Conservation (phyloP, 2,329 filamentous ascomycete genomes). For the Xylaria sp. region DNA sequence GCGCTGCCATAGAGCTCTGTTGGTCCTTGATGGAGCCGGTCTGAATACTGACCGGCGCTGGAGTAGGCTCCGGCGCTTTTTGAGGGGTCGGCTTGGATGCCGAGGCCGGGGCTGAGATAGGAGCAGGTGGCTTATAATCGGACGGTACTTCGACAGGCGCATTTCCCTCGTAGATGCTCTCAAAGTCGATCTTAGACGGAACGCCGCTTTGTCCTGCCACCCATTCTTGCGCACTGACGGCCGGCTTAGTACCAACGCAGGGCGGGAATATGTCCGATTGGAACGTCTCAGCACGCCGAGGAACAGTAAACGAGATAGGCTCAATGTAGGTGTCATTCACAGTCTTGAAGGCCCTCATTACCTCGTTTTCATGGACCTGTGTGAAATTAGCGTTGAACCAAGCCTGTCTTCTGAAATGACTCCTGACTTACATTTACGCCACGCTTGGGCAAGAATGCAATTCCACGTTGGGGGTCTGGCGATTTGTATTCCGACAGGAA, state of each 20-base stretch:
- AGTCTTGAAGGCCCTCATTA: slow-evolving; percentile 96
- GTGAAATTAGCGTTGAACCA: slow-evolving; percentile 10
- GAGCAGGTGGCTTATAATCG: slow-evolving; percentile 66
- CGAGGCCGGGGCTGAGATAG: slow-evolving; percentile 51
- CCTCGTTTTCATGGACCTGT: slow-evolving; percentile 90
- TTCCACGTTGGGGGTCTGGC: slow-evolving; percentile 88
- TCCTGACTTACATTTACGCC: slow-evolving; percentile 76
- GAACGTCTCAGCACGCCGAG: slow-evolving; percentile 90
- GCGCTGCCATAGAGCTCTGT: slow-evolving; percentile 81
- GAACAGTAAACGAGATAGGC: slow-evolving; percentile 96
- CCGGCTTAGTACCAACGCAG: slow-evolving; percentile 78
- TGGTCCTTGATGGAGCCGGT: slow-evolving; percentile 81
- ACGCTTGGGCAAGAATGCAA: slow-evolving; percentile 93
- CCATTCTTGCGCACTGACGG: slow-evolving; percentile 82
- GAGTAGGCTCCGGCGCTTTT: slow-evolving; percentile 57
- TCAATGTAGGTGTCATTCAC: slow-evolving; percentile 94
- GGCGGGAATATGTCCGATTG: slow-evolving; percentile 97
- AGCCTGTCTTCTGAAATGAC: neutral
- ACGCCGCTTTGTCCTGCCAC: slow-evolving; percentile 81
- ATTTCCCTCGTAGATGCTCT: slow-evolving; percentile 86
- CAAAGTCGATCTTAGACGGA: slow-evolving; percentile 91
- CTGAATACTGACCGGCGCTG: slow-evolving; percentile 55
- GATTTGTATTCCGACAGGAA: slow-evolving; percentile 98
- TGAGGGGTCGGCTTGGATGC: slow-evolving; percentile 56
- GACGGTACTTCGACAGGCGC: slow-evolving; percentile 77